Percentiles rank a stretch among this genome's conserved stretches.
phyloP scores from a whole-genome alignment of 1,284 basidiomycete genomes.

The Rhodotorula sp. region DNA sequence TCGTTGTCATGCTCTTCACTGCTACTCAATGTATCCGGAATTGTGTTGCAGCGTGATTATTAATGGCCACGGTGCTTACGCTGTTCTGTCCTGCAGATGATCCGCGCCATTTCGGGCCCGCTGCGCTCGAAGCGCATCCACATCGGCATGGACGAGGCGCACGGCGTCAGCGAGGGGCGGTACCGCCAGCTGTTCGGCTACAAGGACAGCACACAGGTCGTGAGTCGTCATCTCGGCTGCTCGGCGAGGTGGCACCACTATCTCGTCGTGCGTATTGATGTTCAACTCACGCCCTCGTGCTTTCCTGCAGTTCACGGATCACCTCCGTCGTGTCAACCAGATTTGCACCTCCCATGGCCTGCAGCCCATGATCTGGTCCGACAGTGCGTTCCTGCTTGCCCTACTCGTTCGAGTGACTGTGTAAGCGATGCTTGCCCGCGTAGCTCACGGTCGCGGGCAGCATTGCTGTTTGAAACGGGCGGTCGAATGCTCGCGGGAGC shows the following conservation, averaged over 20 bases:
- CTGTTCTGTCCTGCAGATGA: slow-evolving; percentile 39
- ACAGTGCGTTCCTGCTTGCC: slow-evolving; percentile 38
- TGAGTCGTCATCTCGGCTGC: slow-evolving; percentile 21
- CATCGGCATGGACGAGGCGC: slow-evolving; percentile 50
- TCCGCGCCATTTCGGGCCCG: slow-evolving; percentile 46
- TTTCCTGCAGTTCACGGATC: slow-evolving; percentile 41
- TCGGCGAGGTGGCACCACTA: background rate
- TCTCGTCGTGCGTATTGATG: background rate
- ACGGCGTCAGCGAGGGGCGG: slow-evolving; percentile 51
- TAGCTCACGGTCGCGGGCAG: too few relatives aligned
- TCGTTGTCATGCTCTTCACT: background rate
- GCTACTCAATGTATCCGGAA: accelerated
- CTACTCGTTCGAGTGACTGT: too few relatives aligned
- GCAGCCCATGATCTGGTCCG: slow-evolving; percentile 52
- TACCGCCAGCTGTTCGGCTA: slow-evolving; percentile 49
- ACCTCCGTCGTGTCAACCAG: slow-evolving; percentile 48
- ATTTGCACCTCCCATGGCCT: slow-evolving; percentile 46
- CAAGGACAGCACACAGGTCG: slow-evolving; percentile 47
- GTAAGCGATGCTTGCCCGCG: too few relatives aligned
- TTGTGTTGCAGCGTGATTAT: too few relatives aligned
- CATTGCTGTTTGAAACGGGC: too few relatives aligned
- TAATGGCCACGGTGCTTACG: too few relatives aligned
- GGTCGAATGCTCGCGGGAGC: too few relatives aligned
- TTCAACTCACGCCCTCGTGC: too few relatives aligned
- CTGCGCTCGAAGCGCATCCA: slow-evolving; percentile 50